Percentiles rank a stretch among this genome's conserved stretches.
Evolutionary conservation across 129 eudicot genomes (phyloP).

Genomic region (carrot (Daucus carota)): DNA sequence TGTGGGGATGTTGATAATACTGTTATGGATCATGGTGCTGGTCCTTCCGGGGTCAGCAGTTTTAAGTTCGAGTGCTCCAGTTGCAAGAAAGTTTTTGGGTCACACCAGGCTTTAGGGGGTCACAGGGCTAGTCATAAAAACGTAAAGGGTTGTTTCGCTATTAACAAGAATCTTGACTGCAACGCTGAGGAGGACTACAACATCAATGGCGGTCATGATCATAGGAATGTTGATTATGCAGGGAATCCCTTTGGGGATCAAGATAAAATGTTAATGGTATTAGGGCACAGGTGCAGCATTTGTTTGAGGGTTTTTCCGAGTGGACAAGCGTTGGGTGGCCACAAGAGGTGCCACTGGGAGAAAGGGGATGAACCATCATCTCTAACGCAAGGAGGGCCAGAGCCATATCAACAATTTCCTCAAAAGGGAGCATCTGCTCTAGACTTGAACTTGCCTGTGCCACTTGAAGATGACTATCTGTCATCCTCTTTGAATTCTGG

Average conservation of each 20-base stretch:
- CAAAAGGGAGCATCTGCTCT: conserved; percentile 11
- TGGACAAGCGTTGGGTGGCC: conserved; percentile 80
- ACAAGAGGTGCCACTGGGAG: conserved; percentile 81
- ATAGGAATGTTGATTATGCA: conserved; percentile 1
- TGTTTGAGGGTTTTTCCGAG: conserved; percentile 57
- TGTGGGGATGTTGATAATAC: not conserved
- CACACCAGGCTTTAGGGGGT: conserved; percentile 94
- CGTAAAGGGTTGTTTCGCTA: conserved; percentile 77
- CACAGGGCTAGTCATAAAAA: conserved; percentile 94
- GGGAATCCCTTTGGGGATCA: conserved; percentile 13
- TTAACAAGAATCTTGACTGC: conserved; percentile 23
- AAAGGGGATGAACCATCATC: conserved; percentile 28
- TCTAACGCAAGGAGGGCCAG: conserved; percentile 17
- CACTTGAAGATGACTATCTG: conserved; percentile 13
- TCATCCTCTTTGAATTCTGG: conserved; percentile 17
- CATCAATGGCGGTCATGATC: not conserved
- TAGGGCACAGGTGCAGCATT: conserved; percentile 40
- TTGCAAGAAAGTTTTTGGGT: conserved; percentile 81
- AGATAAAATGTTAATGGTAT: conserved; percentile 2
- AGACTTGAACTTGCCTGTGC: conserved; percentile 41
- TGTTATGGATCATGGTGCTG: not conserved
- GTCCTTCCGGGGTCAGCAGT: conserved; percentile 3
- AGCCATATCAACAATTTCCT: conserved; percentile 8
- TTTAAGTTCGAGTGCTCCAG: conserved; percentile 66
- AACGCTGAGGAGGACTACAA: conserved; percentile 16